Base-by-base conservation (phyloP, 1,284 basidiomycete species). In the Moesziomyces globuligerus region DNA sequence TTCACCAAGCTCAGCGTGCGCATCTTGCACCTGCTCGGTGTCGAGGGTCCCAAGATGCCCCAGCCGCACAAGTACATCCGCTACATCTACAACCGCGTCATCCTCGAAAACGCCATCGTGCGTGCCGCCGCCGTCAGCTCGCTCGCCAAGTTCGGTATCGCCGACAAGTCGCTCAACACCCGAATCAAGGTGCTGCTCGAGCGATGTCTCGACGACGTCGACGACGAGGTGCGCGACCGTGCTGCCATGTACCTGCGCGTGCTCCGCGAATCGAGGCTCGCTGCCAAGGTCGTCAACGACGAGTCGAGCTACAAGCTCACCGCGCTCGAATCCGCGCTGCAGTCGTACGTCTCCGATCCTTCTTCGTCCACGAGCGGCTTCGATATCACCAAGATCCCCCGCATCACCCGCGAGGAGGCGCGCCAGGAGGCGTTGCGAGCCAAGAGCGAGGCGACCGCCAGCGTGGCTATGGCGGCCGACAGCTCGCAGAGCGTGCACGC, bases 1-100 rank as follows among this genome's bases (percentile, higher is more conserved):
- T 99, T 98, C 83, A 98, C 95, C 39, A 99, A 98, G 85, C 89
- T 99, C 45, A 97, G 93, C 25, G 96, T 99, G 60, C 90, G 96
- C 47, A 93, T 99, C 76, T 87, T 99, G 34, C 92, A 98, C 82
- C 85, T 99, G 36, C 89, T 99, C 43, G 96, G 96, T 45, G 87
- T 94, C 53, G 96, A 98, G 83, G 96, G 96, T 10, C 96, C 96
- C 45, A 93, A 93, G 83, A 91, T 94, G 48, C 89, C 90, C 20
- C 91, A 97, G 83, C 96, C 96, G 10, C 91, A 94, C 51, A 98
- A 98, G 85, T 98, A 95, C 84, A 98, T 99, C 81, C 91, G 96
- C 44, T 98, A 95, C 86, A 98, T 99, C 81, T 99, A 98, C 85
- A 99, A 99, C 85, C 93, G 96, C 34, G 96, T 99, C 36, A 94